Evolutionary conservation across 1,139 yeast genomes (phyloP).

Genomic region (Diutina siamensis): DNA sequence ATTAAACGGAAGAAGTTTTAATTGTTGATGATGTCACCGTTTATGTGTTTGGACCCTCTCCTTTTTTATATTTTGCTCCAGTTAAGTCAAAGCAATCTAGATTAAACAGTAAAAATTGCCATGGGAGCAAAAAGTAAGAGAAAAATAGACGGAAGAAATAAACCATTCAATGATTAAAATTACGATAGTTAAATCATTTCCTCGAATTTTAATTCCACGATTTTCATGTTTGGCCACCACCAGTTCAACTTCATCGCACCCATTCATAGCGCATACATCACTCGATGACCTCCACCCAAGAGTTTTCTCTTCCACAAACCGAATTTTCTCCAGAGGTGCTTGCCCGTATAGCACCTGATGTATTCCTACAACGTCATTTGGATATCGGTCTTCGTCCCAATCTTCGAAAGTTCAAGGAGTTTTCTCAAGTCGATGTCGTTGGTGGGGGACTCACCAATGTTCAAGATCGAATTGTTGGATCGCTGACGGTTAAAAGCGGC

Average conservation of each 20-base stretch:
- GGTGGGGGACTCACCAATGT: constrained; percentile 31
- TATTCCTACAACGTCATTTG: constrained; percentile 70
- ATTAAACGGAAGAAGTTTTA: no score
- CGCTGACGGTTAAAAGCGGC: constrained; percentile 64
- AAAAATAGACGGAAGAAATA: no score
- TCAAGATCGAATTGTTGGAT: constrained; percentile 43
- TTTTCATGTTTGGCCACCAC: not conserved
- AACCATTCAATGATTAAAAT: no score
- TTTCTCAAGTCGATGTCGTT: constrained; percentile 43
- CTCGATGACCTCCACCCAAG: not conserved
- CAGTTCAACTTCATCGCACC: not conserved
- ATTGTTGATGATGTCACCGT: no score
- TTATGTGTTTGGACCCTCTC: no score
- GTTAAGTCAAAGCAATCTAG: no score
- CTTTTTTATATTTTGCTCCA: no score
- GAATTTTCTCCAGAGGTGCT: constrained; percentile 72
- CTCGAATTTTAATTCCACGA: no score
- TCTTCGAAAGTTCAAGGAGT: constrained; percentile 59
- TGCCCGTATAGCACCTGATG: constrained; percentile 77
- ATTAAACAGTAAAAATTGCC: no score
- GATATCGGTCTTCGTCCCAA: constrained; percentile 65
- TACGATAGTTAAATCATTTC: no score
- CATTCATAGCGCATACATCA: not conserved
- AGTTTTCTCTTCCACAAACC: constrained; percentile 17
- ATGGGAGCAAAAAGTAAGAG: no score